A percentile compares a stretch with the other conserved stretches of the same genome.
These are phyloP conservation scores for Hypoxylon crocopeplum DNA, from an alignment of 495 filamentous ascomycete species.

Conservation along the genomic window DNA sequence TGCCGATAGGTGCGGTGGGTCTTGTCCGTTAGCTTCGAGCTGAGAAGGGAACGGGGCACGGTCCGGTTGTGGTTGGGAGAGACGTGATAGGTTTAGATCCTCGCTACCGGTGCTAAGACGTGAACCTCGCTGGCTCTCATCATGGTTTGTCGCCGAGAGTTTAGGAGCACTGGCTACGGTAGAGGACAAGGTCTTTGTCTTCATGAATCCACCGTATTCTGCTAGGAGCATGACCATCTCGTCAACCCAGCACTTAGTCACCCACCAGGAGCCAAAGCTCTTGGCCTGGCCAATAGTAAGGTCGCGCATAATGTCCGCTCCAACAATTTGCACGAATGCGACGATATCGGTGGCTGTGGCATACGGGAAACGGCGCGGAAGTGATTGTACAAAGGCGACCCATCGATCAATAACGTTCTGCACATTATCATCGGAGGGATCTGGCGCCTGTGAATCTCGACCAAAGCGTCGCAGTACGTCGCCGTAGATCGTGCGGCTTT, in stretches of 20 bases:
- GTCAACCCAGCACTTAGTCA: constrained; percentile 96
- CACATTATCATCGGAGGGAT: constrained; percentile 35
- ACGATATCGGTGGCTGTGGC: constrained; percentile 70
- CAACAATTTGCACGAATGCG: constrained; percentile 70
- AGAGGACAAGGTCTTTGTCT: constrained; percentile 47
- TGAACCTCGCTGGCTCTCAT: constrained; percentile 44
- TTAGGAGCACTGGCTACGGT: constrained; percentile 32
- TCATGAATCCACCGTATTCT: constrained; percentile 90
- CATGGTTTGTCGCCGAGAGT: constrained; percentile 34
- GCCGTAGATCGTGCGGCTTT: constrained; percentile 60
- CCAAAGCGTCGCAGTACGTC: constrained; percentile 55
- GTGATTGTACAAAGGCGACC: constrained; percentile 77
- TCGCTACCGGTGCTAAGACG: constrained; percentile 54
- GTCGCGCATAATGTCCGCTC: constrained; percentile 75
- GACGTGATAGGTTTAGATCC: constrained; percentile 46
- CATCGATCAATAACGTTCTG: constrained; percentile 81
- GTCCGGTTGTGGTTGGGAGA: constrained; percentile 49
- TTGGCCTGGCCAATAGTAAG: constrained; percentile 81
- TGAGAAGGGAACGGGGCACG: constrained; percentile 51
- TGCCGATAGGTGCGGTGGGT: constrained; percentile 28
- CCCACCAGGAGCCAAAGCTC: constrained; percentile 96
- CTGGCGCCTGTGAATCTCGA: constrained; percentile 27
- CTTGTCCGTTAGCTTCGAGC: constrained; percentile 38
- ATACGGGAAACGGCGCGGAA: constrained; percentile 78
- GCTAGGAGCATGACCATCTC: constrained; percentile 94